Evolutionary conservation across 192 early-diverging fungal genomes (phyloP).

Genomic region (Gonapodya prolifera): DNA sequence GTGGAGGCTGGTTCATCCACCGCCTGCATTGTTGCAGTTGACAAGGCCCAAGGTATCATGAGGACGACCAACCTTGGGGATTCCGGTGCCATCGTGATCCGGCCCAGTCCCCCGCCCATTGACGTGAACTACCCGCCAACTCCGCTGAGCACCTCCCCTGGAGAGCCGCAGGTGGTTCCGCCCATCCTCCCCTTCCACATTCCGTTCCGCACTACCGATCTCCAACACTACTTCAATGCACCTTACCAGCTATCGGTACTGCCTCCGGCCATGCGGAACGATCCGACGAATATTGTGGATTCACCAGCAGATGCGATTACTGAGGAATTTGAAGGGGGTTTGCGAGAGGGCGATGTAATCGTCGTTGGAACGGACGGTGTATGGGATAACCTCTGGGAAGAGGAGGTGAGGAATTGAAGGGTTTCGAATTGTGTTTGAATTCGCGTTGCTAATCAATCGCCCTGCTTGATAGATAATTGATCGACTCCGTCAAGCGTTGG

Average conservation of each 20-base stretch:
- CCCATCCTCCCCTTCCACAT: constrained; percentile 4
- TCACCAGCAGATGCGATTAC: constrained; percentile 4
- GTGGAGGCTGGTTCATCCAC: constrained; percentile 12
- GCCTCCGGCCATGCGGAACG: background rate
- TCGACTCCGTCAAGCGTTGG: background rate
- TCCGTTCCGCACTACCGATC: constrained; percentile 6
- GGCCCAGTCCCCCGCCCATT: background rate
- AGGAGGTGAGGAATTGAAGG: background rate
- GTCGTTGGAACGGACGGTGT: constrained; percentile 11
- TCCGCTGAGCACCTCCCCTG: background rate
- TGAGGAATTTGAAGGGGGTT: constrained; percentile 4
- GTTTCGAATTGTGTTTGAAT: background rate
- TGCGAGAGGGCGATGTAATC: constrained; percentile 13
- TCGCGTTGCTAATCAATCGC: background rate
- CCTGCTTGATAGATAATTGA: background rate
- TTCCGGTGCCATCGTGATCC: constrained; percentile 7
- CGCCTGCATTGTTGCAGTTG: constrained; percentile 7
- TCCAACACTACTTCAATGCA: constrained; percentile 15
- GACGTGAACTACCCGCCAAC: background rate
- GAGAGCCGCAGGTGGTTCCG: background rate
- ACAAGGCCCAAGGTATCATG: constrained; percentile 8
- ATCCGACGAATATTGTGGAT: constrained; percentile 7
- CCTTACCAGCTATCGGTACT: constrained; percentile 11
- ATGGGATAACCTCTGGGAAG: constrained; percentile 12
- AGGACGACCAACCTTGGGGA: constrained; percentile 11